Base-by-base conservation (phyloP, 148 eudicot genomes). In the Fallopia convolvulus region DNA sequence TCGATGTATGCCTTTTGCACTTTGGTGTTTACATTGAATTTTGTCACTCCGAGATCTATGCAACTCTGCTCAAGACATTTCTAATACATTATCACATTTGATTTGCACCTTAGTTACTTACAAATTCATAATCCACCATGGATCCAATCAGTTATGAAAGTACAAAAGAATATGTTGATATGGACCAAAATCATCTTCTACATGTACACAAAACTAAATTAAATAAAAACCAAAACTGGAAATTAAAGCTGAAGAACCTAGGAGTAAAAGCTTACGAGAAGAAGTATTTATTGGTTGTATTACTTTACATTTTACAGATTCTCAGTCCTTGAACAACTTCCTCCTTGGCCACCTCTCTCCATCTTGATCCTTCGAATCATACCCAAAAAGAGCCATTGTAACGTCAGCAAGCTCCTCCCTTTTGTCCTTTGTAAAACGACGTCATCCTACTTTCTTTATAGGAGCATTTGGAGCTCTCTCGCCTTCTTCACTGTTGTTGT, bases 1-100 rank as follows among this genome's bases (percentile, higher is more conserved):
- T 93, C 97, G 94, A 96, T 88, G 90, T 90, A 96, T 50, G 99
- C 99, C 81, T 85, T 91, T 52, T 98, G 85, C 33, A 96, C 92
- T 83, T 96, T 98, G 0, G 98, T 96, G 81, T 96, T 96, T 52
- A 96, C 98, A 14, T 96, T 96, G 85, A 96, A 96, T 88, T 96
- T 96, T 74, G 97, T 90, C 80, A 96, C 98, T 47, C 99, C 99
- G 23, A 75, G 84, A 77, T 84, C 87, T 77, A 96, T 90, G 83
- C 98, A 96, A 61, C 84, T 88, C 98, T 96, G 92, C 68, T 48
- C 75, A 72, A 58, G 20, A 20, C 41, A 49, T 44, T 8, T 8
- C 30, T 20, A 11, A 76, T 60, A 36, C 20, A 36, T 32, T 75
- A 33, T 32, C 36, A 36, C 39, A 36, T 36, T 36, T 44, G 6